Conservation (phyloP, 2,329 filamentous ascomycete genomes). For the Colletotrichum falcatum region DNA sequence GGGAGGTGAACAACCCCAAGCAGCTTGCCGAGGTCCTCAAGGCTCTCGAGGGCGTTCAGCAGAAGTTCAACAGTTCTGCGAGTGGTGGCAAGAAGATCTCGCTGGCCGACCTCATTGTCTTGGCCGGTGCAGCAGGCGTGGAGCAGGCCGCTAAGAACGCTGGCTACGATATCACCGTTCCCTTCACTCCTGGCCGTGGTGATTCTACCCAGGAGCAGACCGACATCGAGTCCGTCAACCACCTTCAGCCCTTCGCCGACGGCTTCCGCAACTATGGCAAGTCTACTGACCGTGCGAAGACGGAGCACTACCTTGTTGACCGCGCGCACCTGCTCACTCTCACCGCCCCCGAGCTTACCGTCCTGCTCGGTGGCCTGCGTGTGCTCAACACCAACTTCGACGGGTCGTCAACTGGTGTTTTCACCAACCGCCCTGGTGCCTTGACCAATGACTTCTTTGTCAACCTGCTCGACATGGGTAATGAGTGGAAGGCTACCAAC, state of each 20-base stretch:
- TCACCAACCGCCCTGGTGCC: slow-evolving; percentile 75
- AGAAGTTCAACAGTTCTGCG: slow-evolving; percentile 72
- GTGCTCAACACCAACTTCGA: slow-evolving; percentile 78
- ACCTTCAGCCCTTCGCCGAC: slow-evolving; percentile 77
- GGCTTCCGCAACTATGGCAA: slow-evolving; percentile 85
- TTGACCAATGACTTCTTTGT: slow-evolving; percentile 87
- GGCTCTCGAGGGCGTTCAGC: slow-evolving; percentile 73
- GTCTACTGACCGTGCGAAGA: slow-evolving; percentile 68
- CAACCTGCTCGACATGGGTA: slow-evolving; percentile 78
- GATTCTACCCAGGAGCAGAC: slow-evolving; percentile 81
- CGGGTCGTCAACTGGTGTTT: slow-evolving; percentile 73
- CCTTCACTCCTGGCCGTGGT: slow-evolving; percentile 78
- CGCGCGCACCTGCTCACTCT: slow-evolving; percentile 77
- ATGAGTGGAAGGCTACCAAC: slow-evolving; percentile 70
- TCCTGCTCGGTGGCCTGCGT: slow-evolving; percentile 78
- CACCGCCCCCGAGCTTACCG: slow-evolving; percentile 77
- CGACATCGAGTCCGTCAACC: slow-evolving; percentile 71
- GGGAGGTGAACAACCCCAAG: slow-evolving; percentile 79
- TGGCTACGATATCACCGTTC: slow-evolving; percentile 66
- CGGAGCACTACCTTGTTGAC: slow-evolving; percentile 80
- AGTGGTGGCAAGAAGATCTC: slow-evolving; percentile 76
- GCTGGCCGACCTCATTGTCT: slow-evolving; percentile 80
- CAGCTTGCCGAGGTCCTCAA: slow-evolving; percentile 72
- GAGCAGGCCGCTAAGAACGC: slow-evolving; percentile 74
- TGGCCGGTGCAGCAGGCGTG: slow-evolving; percentile 75